A percentile compares a stretch with the other conserved stretches of the same genome.
Evolutionary conservation across 441 rosid species (phyloP).

Genomic region (Macaranga tanarius): DNA sequence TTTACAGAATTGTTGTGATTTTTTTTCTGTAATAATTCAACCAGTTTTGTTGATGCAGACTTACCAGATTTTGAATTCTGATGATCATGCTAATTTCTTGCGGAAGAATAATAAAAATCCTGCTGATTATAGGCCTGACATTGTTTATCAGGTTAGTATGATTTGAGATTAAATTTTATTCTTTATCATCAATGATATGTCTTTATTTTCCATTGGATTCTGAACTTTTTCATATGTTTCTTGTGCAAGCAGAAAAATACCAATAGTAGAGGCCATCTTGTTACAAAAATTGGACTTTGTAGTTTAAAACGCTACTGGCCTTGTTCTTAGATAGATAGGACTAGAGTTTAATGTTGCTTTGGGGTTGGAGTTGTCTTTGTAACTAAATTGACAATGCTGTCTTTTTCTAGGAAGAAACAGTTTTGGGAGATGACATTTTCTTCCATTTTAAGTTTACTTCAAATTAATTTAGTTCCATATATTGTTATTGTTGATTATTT

Average conservation of each 20-base stretch:
- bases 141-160: constrained; percentile 60
- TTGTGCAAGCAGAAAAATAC: background rate
- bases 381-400: background rate
- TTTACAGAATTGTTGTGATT: too few species aligned
- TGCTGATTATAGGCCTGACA: constrained; percentile 79
- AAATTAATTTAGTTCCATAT: background rate
- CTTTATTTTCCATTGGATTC: background rate
- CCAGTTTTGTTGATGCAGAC: constrained; percentile 35
- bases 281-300: too few species aligned
- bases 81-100: constrained; percentile 80
- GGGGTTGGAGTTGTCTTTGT: too few species aligned
- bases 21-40: background rate
- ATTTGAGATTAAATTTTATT: background rate
- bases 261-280: too few species aligned
- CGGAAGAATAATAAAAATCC: constrained; percentile 62
- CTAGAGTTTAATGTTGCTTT: too few species aligned
- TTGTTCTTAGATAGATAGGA: too few species aligned
- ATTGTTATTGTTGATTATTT: constrained; percentile 1
- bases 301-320: too few species aligned
- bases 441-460: background rate
- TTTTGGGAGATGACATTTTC: background rate
- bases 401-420: background rate
- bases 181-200: background rate
- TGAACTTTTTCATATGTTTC: background rate
- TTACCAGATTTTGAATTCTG: constrained; percentile 75